Percentiles rank a stretch among this genome's conserved stretches.
Conservation (phyloP, 257 asterid genomes). For the Lithospermum erythrorhizon region DNA sequence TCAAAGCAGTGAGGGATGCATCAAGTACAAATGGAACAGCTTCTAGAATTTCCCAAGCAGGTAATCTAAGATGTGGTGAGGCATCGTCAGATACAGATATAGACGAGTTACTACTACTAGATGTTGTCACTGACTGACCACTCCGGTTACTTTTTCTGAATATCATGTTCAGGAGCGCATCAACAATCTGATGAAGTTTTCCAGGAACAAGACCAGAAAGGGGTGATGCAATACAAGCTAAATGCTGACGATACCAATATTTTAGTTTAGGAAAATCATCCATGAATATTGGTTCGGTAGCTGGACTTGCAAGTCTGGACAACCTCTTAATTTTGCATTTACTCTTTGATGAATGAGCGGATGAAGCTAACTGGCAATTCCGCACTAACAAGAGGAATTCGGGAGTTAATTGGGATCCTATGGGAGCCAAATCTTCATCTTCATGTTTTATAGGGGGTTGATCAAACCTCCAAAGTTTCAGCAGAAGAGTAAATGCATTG, state of each 20-base stretch:
- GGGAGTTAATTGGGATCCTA: constrained; percentile 14
- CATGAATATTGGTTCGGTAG: constrained; percentile 9
- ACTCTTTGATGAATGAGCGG: background rate
- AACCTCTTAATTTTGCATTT: background rate
- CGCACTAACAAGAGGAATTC: constrained; percentile 15
- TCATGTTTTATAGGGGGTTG: constrained; percentile 9
- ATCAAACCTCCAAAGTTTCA: constrained; percentile 14
- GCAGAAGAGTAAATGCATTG: constrained; percentile 12
- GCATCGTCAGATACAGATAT: constrained; percentile 9
- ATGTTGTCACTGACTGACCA: constrained; percentile 4
- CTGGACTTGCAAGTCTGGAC: constrained; percentile 1
- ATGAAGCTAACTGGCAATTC: constrained; percentile 5
- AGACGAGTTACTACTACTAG: constrained; percentile 4
- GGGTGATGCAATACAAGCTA: constrained; percentile 15
- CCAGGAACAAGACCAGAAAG: constrained; percentile 9
- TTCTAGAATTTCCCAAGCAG: constrained; percentile 16
- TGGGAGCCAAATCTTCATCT: constrained; percentile 6
- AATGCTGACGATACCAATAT: constrained; percentile 11
- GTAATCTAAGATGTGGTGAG: constrained; percentile 2
- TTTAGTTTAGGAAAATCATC: constrained; percentile 14
- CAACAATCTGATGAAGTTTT: constrained; percentile 14
- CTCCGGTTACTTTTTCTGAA: constrained; percentile 5
- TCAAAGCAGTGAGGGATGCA: constrained; percentile 11
- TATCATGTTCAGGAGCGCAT: constrained; percentile 9
- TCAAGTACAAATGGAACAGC: constrained; percentile 14